These are phyloP conservation scores for Aspergillus neotritici DNA, from an alignment of 2,329 filamentous ascomycete species.

Conservation along the genomic window DNA sequence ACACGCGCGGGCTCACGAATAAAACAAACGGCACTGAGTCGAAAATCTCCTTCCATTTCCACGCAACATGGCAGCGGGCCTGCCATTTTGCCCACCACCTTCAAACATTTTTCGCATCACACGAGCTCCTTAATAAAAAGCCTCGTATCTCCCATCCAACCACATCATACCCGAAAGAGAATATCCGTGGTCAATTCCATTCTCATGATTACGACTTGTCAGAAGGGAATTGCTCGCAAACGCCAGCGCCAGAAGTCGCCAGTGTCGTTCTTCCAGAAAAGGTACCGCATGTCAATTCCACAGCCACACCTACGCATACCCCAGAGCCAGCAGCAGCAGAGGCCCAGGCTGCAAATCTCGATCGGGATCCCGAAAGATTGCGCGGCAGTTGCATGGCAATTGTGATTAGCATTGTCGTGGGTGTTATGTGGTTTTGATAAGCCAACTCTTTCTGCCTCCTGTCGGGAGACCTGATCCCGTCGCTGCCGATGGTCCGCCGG, in stretches of 20 bases:
- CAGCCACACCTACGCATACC: conserved; percentile 3
- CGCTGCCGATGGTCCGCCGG: no score
- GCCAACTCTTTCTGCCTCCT: no score
- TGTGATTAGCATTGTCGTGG: conserved; percentile 31
- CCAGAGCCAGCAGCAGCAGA: conserved; percentile 14
- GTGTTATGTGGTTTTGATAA: conserved; percentile 34
- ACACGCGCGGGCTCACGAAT: no score
- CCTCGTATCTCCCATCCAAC: not conserved
- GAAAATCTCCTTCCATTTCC: conserved; percentile 9
- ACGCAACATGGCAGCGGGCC: conserved; percentile 30
- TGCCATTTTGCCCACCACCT: conserved; percentile 18
- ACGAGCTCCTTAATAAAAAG: not conserved
- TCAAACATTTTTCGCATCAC: conserved; percentile 5
- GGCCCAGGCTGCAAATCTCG: conserved; percentile 19
- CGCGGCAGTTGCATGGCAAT: conserved; percentile 35
- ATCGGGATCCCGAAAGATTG: conserved; percentile 22
- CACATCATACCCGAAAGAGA: not conserved
- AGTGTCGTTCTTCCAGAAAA: not conserved
- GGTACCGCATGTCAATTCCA: conserved; percentile 1
- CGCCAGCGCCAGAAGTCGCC: no score
- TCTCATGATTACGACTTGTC: no score
- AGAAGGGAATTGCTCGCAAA: no score
- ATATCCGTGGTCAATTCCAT: no score
- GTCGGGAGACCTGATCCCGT: no score
- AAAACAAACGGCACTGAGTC: not conserved